Percentiles rank a stretch among this genome's conserved stretches.
Evolutionary conservation across 140 eudicot species (phyloP).

Genomic region (Eryngium alpinum): DNA sequence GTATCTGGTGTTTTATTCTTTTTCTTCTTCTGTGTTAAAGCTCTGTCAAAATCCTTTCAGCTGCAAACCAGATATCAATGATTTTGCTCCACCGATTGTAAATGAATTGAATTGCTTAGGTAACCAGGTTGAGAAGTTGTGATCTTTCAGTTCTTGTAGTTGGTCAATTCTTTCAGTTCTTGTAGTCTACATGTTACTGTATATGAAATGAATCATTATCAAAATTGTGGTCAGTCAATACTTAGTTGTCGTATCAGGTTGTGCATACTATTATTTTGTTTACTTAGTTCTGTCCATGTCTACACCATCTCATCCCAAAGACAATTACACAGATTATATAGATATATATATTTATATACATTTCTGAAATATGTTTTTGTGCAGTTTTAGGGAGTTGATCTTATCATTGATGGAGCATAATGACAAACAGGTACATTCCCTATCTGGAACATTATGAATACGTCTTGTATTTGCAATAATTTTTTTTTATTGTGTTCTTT

Average conservation of each 20-base stretch:
- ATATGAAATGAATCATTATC: background rate
- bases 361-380: background rate
- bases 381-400: constrained; percentile 87
- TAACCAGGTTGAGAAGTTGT: background rate
- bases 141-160: background rate
- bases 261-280: background rate
- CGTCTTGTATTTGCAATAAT: background rate
- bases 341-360: too few species aligned
- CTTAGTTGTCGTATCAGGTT: background rate
- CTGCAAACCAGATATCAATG: background rate
- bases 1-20: background rate
- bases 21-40: background rate
- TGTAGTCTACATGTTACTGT: background rate
- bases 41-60: background rate
- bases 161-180: background rate
- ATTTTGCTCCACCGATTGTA: background rate
- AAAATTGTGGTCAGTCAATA: background rate
- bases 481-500: background rate
- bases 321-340: too few species aligned
- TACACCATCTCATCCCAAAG: too few species aligned
- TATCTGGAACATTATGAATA: background rate
- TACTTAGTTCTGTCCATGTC: background rate
- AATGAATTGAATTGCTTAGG: background rate
- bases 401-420: constrained; percentile 71
- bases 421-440: constrained; percentile 61